Percentiles rank a stretch among this genome's conserved stretches.
Evolutionary conservation across 768 basidiomycete species (phyloP).

Genomic region (Kwoniella shandongensis): DNA sequence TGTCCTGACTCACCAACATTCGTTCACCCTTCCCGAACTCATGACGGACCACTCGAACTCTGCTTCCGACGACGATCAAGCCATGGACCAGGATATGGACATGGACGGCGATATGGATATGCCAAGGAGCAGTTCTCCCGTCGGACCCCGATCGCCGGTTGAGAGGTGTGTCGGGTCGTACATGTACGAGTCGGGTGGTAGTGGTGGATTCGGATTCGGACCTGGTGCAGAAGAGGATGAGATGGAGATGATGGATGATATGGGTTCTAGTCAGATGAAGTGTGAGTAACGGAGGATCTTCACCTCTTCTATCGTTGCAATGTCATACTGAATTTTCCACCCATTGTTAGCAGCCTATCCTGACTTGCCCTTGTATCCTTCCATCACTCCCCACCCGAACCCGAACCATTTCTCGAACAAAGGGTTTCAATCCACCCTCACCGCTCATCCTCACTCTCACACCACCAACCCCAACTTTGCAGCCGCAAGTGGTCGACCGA

Average conservation of each 20-base stretch:
- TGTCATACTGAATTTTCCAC: too few species aligned
- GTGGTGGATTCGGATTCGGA: conserved; percentile 45
- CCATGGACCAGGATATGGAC: conserved; percentile 32
- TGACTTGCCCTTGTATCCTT: conserved; percentile 16
- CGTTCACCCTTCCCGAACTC: conserved; percentile 29
- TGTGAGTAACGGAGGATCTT: not conserved
- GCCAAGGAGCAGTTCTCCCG: conserved; percentile 4
- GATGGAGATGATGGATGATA: conserved; percentile 22
- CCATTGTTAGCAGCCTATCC: too few species aligned
- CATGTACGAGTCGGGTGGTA: conserved; percentile 25
- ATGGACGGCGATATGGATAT: conserved; percentile 30
- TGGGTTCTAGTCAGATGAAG: conserved; percentile 18
- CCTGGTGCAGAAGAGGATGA: conserved; percentile 48
- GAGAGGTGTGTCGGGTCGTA: conserved; percentile 12
- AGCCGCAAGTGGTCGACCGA: conserved; percentile 7
- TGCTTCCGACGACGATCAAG: conserved; percentile 41
- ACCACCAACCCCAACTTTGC: conserved; percentile 1
- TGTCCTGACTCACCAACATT: conserved; percentile 19
- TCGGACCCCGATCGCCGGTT: conserved; percentile 5
- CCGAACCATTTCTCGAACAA: conserved; percentile 46
- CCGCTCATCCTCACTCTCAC: conserved; percentile 5
- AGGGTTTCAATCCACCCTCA: conserved; percentile 9
- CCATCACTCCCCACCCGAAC: conserved; percentile 42
- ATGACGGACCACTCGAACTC: conserved; percentile 44
- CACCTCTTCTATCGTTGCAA: not conserved